phyloP scores from a whole-genome alignment of 805 yeast species.

The Suhomyces prunicola region DNA sequence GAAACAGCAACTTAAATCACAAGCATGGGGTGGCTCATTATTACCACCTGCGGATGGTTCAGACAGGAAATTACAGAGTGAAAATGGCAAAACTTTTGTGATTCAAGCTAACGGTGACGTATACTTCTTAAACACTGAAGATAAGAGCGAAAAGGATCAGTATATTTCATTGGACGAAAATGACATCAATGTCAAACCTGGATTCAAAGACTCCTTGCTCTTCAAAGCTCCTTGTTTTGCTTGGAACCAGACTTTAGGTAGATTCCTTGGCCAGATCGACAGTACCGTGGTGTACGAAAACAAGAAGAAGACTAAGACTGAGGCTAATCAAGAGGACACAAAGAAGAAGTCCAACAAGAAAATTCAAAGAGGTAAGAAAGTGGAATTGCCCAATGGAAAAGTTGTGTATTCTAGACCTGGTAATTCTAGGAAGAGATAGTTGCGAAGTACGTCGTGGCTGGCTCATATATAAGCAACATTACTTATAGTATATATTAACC shows the following conservation, averaged over 20 bases:
- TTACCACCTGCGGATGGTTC: slow-evolving; percentile 49
- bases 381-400: slow-evolving; percentile 61
- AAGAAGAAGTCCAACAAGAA: slow-evolving; percentile 29
- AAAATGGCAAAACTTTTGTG: slow-evolving; percentile 48
- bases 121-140: slow-evolving; percentile 41
- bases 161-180: slow-evolving; percentile 44
- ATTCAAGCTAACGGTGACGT: slow-evolving; percentile 59
- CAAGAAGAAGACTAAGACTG: slow-evolving; percentile 24
- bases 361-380: slow-evolving; percentile 39
- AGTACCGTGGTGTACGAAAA: slow-evolving; percentile 16
- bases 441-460: not conserved
- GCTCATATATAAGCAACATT: not conserved
- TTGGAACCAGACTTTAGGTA: slow-evolving; percentile 48
- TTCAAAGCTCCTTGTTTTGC: slow-evolving; percentile 39
- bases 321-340: slow-evolving; percentile 17
- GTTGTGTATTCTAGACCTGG: slow-evolving; percentile 38
- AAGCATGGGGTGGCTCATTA: slow-evolving; percentile 55
- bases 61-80: slow-evolving; percentile 42
- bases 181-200: slow-evolving; percentile 46
- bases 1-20: slow-evolving; percentile 48
- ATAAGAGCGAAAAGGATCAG: slow-evolving; percentile 9
- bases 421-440: slow-evolving; percentile 6
- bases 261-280: slow-evolving; percentile 16
- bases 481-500: not conserved
- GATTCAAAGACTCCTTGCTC: slow-evolving; percentile 47